Percentiles rank a stretch among this genome's conserved stretches.
Evolutionary conservation across 129 eudicot genomes (phyloP).

Genomic region (Artemisia argyi): DNA sequence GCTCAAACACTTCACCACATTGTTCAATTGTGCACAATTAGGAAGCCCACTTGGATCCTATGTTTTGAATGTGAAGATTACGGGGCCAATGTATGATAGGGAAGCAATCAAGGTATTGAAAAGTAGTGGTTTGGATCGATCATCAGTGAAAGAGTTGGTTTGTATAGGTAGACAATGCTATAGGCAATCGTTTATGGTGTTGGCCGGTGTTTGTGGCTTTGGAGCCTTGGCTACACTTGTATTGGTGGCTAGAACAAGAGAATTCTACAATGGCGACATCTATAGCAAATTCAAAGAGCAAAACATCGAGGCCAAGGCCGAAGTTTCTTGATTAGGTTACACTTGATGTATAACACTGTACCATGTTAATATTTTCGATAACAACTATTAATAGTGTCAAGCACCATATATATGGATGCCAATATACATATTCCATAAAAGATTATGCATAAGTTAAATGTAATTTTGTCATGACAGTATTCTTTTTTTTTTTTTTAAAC

Average conservation of each 20-base stretch:
- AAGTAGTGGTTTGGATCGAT: slow-evolving; percentile 45
- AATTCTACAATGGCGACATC: slow-evolving; percentile 66
- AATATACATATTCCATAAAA: no score
- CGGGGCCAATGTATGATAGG: slow-evolving; percentile 65
- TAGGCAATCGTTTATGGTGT: slow-evolving; percentile 48
- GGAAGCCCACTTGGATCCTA: slow-evolving; percentile 89
- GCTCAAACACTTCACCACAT: slow-evolving; percentile 62
- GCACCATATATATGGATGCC: background rate
- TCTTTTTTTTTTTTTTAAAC: no score
- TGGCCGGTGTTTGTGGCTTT: slow-evolving; percentile 57
- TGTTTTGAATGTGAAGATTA: slow-evolving; percentile 66
- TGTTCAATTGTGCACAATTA: slow-evolving; percentile 75
- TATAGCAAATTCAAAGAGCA: slow-evolving; percentile 67
- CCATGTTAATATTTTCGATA: background rate
- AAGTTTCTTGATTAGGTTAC: slow-evolving; percentile 9
- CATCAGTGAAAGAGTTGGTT: slow-evolving; percentile 55
- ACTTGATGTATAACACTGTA: background rate
- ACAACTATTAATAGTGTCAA: background rate
- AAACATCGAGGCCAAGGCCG: slow-evolving; percentile 17
- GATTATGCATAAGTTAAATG: no score
- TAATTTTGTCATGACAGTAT: no score
- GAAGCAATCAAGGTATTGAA: slow-evolving; percentile 62
- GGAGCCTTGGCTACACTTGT: slow-evolving; percentile 64
- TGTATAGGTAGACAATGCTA: slow-evolving; percentile 69
- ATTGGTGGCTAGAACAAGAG: slow-evolving; percentile 71